These are phyloP conservation scores for Fusarium xyrophilum DNA, from an alignment of 2,329 filamentous ascomycete genomes.

Conservation along the genomic window DNA sequence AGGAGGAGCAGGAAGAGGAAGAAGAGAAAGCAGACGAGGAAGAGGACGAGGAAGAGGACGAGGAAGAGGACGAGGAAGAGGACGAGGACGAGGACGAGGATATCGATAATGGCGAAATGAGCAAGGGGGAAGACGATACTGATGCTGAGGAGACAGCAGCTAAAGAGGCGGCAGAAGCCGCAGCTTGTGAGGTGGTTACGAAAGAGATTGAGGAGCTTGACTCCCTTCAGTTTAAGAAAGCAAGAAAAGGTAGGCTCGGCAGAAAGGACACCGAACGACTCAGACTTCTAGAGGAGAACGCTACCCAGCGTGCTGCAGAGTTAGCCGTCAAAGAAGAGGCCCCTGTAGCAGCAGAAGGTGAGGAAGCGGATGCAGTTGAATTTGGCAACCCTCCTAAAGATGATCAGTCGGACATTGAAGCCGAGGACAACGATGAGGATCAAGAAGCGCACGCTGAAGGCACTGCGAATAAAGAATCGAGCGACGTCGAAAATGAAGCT, in stretches of 20 bases:
- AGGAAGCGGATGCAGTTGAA: slow-evolving; percentile 1
- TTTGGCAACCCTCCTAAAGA: neutral
- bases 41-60: fast-evolving
- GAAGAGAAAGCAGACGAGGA: neutral
- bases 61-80: neutral
- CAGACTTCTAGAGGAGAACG: slow-evolving; percentile 31
- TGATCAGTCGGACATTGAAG: slow-evolving; percentile 4
- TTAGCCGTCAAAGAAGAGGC: slow-evolving; percentile 36
- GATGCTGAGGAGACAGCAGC: neutral
- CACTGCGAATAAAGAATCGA: slow-evolving; percentile 23
- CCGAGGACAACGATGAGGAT: neutral
- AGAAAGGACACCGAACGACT: slow-evolving; percentile 38
- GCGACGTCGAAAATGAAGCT: slow-evolving; percentile 28
- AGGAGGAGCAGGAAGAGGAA: slow-evolving; percentile 31
- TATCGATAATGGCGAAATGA: neutral
- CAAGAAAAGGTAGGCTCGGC: slow-evolving; percentile 34
- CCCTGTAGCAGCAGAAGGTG: slow-evolving; percentile 6
- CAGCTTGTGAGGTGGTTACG: slow-evolving; percentile 38
- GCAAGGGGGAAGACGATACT: neutral
- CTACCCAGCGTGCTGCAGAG: slow-evolving; percentile 22
- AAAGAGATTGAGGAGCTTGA: slow-evolving; percentile 27
- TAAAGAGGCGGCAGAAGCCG: slow-evolving; percentile 25
- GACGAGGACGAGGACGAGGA: neutral
- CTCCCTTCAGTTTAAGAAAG: slow-evolving; percentile 32
- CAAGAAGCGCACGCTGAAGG: neutral